Base-by-base conservation (phyloP, 176 grass and related monocot species). In the Areca catechu region DNA sequence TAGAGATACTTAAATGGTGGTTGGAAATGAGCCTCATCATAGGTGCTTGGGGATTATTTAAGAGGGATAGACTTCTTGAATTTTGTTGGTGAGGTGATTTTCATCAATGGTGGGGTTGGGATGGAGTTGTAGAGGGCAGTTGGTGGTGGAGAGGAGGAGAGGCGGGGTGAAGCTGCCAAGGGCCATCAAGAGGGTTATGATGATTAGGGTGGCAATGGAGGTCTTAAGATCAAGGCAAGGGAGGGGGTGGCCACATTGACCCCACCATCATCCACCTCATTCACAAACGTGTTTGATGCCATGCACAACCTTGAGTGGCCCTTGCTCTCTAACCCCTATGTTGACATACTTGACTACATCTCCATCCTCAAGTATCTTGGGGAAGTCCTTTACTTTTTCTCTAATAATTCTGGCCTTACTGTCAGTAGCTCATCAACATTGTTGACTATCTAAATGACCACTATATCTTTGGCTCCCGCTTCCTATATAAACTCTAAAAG, bases 81-180 rank as follows among this genome's bases (percentile, higher is more conserved):
- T 7, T 83, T 77, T 28, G 82, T 82, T 51, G 22, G 5, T 19
- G 4, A 19, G 22, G 61, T 1, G 57, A 12, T 12, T 12, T 37
- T 7, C 34, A 10, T 37, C 1, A 3, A 22, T 1, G 4, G 17
- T 18, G 0, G 14, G 29, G 69, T 77, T 0, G 63, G 53, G 2
- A 71, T 21, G 21, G 75, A 37, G 1, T 37, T 37, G 27, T 49
- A 52, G 48, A 67, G 82, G 24, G 56, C 72, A 70, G 68, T 76
- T 69, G 14, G 73, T 51, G 50, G 70, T 28, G 1, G 62, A 19
- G 49, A 95, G 34, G 51, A 86, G 22, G 19, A 68, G 50, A 84
- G 76, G 77, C 86, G 90, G 1, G 86, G 86, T 95, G 90, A 24
- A 95, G 67, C 58, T 95, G 80, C 90, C 82, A 95, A 83, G 55